phyloP scores from a whole-genome alignment of 768 basidiomycete genomes.

The Collybia nuda region DNA sequence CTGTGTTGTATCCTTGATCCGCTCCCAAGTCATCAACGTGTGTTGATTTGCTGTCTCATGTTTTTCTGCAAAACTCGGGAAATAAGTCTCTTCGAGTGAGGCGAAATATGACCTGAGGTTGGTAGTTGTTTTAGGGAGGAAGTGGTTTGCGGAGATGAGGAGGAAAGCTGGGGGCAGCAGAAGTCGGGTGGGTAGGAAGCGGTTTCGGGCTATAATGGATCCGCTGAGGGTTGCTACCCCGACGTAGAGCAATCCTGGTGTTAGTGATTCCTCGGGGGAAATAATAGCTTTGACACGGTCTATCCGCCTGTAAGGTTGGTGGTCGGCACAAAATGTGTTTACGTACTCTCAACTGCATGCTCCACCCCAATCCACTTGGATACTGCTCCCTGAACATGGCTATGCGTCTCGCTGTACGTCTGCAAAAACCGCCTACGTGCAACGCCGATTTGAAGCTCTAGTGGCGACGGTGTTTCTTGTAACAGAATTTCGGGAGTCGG shows the following conservation, averaged over 20 bases:
- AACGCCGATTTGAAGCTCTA: constrained; percentile 76
- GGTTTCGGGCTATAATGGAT: constrained; percentile 82
- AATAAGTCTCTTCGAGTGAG: constrained; percentile 67
- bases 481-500: constrained; percentile 65
- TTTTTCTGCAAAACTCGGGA: constrained; percentile 67
- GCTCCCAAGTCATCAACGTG: constrained; percentile 56
- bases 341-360: constrained; percentile 80
- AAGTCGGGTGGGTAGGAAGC: constrained; percentile 65
- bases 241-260: constrained; percentile 88
- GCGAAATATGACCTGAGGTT: constrained; percentile 70
- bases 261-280: constrained; percentile 78
- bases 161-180: constrained; percentile 78
- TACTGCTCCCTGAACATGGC: constrained; percentile 69
- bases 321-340: not conserved
- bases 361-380: constrained; percentile 87
- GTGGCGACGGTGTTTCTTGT: constrained; percentile 70
- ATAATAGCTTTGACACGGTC: constrained; percentile 83
- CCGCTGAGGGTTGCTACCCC: constrained; percentile 87
- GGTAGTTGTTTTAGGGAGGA: constrained; percentile 79
- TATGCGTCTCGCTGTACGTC: constrained; percentile 56
- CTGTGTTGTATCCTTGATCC: constrained; percentile 49
- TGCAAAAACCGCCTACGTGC: constrained; percentile 61
- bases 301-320: constrained; percentile 24
- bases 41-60: constrained; percentile 67
- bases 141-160: constrained; percentile 69